A percentile compares a stretch with the other conserved stretches of the same genome.
Conservation (phyloP, 2,329 filamentous ascomycete species). For the Endoconidiophora polonica region DNA sequence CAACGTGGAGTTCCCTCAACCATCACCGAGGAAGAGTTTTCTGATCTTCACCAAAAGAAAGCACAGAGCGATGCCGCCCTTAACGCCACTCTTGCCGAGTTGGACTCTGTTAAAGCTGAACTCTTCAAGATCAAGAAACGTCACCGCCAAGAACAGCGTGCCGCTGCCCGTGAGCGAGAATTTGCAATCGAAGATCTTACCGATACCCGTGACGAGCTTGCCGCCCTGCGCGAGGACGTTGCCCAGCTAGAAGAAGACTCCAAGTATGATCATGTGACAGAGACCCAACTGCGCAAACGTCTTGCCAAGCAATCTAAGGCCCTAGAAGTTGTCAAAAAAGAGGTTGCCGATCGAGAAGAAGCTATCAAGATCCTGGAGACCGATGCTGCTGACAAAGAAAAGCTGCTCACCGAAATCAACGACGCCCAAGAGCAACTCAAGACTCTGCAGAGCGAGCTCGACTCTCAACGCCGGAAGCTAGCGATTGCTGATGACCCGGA, state of each 20-base stretch:
- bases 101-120: constrained; percentile 43
- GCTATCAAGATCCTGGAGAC: constrained; percentile 8
- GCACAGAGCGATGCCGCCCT: constrained; percentile 9
- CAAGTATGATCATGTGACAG: constrained; percentile 57
- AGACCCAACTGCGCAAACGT: constrained; percentile 53
- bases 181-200: constrained; percentile 76
- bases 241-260: constrained; percentile 50
- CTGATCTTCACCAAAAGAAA: constrained; percentile 7
- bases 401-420: constrained; percentile 3
- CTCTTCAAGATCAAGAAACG: constrained; percentile 5
- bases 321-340: constrained; percentile 73
- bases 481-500: constrained; percentile 11
- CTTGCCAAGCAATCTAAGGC: constrained; percentile 60
- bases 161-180: constrained; percentile 29
- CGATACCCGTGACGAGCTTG: constrained; percentile 19
- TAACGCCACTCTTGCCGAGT: constrained; percentile 52
- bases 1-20: neutral
- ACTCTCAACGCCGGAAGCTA: constrained; percentile 50
- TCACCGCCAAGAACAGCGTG: constrained; percentile 7
- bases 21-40: constrained; percentile 9
- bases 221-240: constrained; percentile 9
- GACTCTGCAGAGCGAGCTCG: constrained; percentile 7
- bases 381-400: constrained; percentile 9
- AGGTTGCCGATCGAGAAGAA: constrained; percentile 93
- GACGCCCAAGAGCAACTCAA: constrained; percentile 6